phyloP scores from a whole-genome alignment of 2,329 filamentous ascomycete genomes.

The Nectriaceae sp. region DNA sequence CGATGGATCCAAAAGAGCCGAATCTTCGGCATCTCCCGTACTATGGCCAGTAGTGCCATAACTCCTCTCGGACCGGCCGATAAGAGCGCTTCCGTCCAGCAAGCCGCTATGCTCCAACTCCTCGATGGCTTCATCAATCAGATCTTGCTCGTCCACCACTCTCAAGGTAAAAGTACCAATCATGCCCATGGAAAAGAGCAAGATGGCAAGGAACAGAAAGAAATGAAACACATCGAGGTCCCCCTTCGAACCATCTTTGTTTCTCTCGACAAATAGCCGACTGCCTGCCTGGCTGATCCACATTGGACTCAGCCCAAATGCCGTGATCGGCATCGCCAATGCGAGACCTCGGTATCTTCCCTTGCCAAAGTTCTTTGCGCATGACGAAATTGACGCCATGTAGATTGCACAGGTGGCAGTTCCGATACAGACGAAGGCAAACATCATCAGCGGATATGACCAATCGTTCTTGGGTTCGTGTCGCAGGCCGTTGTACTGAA shows the following conservation, averaged over 20 bases:
- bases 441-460: slow-evolving; percentile 81
- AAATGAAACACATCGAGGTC: slow-evolving; percentile 78
- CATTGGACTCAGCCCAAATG: slow-evolving; percentile 92
- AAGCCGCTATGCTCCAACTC: slow-evolving; percentile 88
- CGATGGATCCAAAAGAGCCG: slow-evolving; percentile 39
- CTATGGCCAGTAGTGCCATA: slow-evolving; percentile 64
- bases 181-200: slow-evolving; percentile 71
- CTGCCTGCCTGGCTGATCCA: slow-evolving; percentile 91
- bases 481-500: slow-evolving; percentile 45
- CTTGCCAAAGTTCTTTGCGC: slow-evolving; percentile 95
- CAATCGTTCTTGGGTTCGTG: slow-evolving; percentile 50
- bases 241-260: slow-evolving; percentile 62
- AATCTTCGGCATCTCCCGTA: slow-evolving; percentile 48
- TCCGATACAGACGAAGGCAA: slow-evolving; percentile 82
- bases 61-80: slow-evolving; percentile 53
- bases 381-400: slow-evolving; percentile 86
- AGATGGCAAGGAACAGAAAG: slow-evolving; percentile 79
- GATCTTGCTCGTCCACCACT: slow-evolving; percentile 80
- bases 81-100: slow-evolving; percentile 73
- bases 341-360: slow-evolving; percentile 87
- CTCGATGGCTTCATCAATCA: slow-evolving; percentile 88
- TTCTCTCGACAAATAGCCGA: slow-evolving; percentile 70
- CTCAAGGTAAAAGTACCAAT: slow-evolving; percentile 73
- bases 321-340: slow-evolving; percentile 85
- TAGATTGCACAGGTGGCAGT: slow-evolving; percentile 88